Conservation (phyloP, 331 rosid genomes). For the Dryas integrifolia region DNA sequence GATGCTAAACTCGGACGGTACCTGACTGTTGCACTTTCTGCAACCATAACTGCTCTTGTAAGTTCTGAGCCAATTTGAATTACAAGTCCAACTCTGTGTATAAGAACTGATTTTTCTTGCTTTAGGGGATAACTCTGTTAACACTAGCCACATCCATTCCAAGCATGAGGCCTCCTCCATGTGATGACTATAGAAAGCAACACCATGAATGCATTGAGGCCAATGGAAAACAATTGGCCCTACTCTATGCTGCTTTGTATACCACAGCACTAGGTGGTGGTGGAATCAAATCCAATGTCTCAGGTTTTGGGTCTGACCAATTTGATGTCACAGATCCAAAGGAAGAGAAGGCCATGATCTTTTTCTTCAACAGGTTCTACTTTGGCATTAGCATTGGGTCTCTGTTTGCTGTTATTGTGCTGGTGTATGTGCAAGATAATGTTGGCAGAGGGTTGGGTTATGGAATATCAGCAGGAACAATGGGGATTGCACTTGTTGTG, state of each 20-base stretch:
- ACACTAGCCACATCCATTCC: constrained; percentile 70
- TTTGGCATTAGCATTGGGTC: constrained; percentile 77
- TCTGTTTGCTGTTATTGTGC: constrained; percentile 69
- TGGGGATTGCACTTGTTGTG: constrained; percentile 52
- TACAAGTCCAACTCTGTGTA: neutral
- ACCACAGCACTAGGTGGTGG: constrained; percentile 81
- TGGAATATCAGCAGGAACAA: constrained; percentile 79
- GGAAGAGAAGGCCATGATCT: constrained; percentile 81
- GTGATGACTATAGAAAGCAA: constrained; percentile 45
- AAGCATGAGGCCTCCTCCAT: constrained; percentile 71
- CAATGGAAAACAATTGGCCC: constrained; percentile 51
- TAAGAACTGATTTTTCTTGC: constrained; percentile 13
- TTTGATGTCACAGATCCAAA: constrained; percentile 64
- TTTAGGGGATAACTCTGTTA: constrained; percentile 65
- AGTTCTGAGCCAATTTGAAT: constrained; percentile 20
- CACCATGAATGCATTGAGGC: constrained; percentile 65
- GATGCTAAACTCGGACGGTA: constrained; percentile 89
- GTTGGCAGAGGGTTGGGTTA: constrained; percentile 86
- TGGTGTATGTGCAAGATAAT: constrained; percentile 83
- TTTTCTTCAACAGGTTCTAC: constrained; percentile 94
- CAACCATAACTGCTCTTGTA: constrained; percentile 60
- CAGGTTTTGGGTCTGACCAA: constrained; percentile 91
- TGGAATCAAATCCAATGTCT: constrained; percentile 88
- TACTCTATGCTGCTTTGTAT: constrained; percentile 74
- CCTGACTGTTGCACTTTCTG: constrained; percentile 60